Evolutionary conservation across 2,329 filamentous ascomycete genomes (phyloP).

Genomic region (Penicillium verrucosum): DNA sequence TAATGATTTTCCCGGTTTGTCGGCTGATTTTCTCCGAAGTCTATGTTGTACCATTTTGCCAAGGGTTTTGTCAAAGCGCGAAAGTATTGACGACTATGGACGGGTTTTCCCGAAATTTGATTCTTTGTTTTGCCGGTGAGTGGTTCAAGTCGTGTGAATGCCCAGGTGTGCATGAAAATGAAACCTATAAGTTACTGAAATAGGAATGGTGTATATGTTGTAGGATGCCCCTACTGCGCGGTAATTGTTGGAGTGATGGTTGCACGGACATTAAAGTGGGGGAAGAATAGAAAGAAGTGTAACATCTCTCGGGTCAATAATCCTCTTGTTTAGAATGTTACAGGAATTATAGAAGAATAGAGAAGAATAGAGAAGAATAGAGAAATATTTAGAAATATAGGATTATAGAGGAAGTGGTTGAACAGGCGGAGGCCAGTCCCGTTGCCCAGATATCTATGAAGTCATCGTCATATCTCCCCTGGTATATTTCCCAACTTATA

Average conservation of each 20-base stretch:
- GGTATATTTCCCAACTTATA: not conserved
- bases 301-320: not conserved
- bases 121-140: constrained; percentile 8
- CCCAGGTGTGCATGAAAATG: not conserved
- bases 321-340: not conserved
- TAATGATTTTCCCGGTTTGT: not conserved
- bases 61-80: constrained; percentile 10
- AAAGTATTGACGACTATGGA: not conserved
- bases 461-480: constrained; percentile 15
- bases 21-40: constrained; percentile 4
- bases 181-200: not conserved
- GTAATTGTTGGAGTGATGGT: not conserved
- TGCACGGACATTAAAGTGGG: constrained; percentile 1
- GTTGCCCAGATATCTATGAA: constrained; percentile 20
- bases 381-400: too few species aligned
- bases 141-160: constrained; percentile 4
- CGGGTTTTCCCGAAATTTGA: constrained; percentile 11
- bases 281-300: not conserved
- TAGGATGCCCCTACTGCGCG: not conserved
- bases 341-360: not conserved
- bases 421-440: constrained; percentile 26
- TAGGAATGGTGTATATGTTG: not conserved
- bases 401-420: not conserved
- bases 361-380: not conserved
- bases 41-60: not conserved